Evolutionary conservation across 148 eudicot species (phyloP).

Genomic region (Chenopodium formosanum): DNA sequence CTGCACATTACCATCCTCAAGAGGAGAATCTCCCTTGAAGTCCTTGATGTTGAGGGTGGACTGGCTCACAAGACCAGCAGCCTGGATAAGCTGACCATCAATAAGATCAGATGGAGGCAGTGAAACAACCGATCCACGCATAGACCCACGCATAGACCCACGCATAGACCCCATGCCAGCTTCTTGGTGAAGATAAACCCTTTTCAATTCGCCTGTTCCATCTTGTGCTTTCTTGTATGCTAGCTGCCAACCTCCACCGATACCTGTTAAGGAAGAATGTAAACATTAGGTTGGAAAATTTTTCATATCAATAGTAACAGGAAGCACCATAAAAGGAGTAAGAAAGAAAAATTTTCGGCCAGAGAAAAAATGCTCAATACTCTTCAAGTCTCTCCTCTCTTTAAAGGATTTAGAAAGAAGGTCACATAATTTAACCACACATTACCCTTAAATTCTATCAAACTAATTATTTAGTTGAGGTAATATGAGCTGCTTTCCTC

Average conservation of each 20-base stretch:
- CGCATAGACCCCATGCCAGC: slow-evolving; percentile 50
- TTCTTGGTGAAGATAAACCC: slow-evolving; percentile 83
- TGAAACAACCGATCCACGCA: slow-evolving; percentile 68
- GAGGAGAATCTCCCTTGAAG: slow-evolving; percentile 42
- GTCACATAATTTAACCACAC: background rate
- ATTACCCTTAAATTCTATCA: background rate
- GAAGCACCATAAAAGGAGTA: background rate
- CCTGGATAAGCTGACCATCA: slow-evolving; percentile 61
- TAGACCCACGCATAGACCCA: slow-evolving; percentile 69
- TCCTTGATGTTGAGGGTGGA: slow-evolving; percentile 56
- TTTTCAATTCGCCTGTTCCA: slow-evolving; percentile 57
- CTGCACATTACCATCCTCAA: slow-evolving; percentile 35
- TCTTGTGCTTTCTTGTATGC: slow-evolving; percentile 61
- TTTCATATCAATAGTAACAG: background rate
- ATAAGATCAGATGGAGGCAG: slow-evolving; percentile 42
- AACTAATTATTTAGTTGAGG: background rate
- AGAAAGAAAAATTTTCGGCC: background rate
- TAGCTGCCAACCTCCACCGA: slow-evolving; percentile 97
- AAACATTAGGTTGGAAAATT: background rate
- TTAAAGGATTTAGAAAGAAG: background rate
- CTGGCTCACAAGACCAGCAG: slow-evolving; percentile 82
- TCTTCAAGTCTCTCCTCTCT: background rate
- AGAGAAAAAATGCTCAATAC: slow-evolving; percentile 5
- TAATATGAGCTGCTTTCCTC: background rate
- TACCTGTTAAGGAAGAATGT: slow-evolving; percentile 32